A percentile compares a stretch with the other conserved stretches of the same genome.
phyloP scores from a whole-genome alignment of 768 basidiomycete genomes.

The Termitomyces sp. region DNA sequence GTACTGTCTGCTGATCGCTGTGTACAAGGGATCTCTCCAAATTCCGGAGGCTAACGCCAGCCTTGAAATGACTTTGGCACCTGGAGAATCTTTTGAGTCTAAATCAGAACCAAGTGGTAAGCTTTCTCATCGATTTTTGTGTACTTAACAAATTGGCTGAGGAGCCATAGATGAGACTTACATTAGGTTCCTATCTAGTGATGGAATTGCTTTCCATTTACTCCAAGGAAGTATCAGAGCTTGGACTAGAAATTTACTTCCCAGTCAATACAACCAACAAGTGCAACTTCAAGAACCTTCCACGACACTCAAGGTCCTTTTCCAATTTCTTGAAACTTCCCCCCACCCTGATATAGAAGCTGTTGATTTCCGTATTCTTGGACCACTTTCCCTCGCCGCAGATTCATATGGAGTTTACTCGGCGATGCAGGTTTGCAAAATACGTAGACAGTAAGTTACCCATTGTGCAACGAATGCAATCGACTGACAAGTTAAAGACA shows the following conservation, averaged over 20 bases:
- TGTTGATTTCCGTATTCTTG: background rate
- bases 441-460: background rate
- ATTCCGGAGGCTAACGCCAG: background rate
- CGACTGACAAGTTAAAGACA: background rate
- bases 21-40: background rate
- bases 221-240: background rate
- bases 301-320: background rate
- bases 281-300: background rate
- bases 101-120: background rate
- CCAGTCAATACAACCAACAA: background rate
- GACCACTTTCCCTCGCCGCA: slow-evolving; percentile 3
- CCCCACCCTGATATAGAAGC: slow-evolving; percentile 5
- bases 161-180: background rate
- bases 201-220: background rate
- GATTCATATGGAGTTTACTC: slow-evolving; percentile 1
- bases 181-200: background rate
- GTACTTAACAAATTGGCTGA: too few relatives aligned
- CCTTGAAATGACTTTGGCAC: background rate
- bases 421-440: background rate
- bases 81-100: background rate
- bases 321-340: background rate
- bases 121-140: background rate
- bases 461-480: background rate
- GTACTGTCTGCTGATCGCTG: background rate
- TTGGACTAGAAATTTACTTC: background rate